These are phyloP conservation scores for Ustilago loliicola DNA, from an alignment of 1,284 basidiomycete species.

Conservation along the genomic window DNA sequence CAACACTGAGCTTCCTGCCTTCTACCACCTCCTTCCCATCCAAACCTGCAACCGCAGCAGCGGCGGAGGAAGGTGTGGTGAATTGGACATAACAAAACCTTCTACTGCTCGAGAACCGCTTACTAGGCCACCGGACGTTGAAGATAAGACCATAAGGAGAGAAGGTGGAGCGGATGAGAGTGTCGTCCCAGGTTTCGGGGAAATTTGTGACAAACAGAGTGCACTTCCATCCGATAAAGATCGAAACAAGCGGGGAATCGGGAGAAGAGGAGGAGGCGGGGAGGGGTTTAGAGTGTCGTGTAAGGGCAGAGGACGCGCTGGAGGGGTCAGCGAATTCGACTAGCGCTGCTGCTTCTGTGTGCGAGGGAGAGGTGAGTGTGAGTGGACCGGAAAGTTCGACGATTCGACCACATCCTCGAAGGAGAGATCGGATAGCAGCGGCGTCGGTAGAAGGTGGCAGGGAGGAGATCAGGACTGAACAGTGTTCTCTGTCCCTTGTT, in stretches of 20 bases:
- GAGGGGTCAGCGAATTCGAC: constrained; percentile 70
- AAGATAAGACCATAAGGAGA: constrained; percentile 88
- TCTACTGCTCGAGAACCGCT: constrained; percentile 89
- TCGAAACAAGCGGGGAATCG: constrained; percentile 74
- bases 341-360: constrained; percentile 64
- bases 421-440: constrained; percentile 79
- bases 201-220: constrained; percentile 98
- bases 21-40: constrained; percentile 79
- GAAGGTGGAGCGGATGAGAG: constrained; percentile 81
- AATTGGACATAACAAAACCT: constrained; percentile 96
- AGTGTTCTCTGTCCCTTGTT: constrained; percentile 88
- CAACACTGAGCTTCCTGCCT: constrained; percentile 80
- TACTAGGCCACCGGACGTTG: constrained; percentile 97
- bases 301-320: constrained; percentile 82
- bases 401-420: constrained; percentile 77
- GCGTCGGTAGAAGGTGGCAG: constrained; percentile 77
- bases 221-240: constrained; percentile 91
- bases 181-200: constrained; percentile 85
- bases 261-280: constrained; percentile 71
- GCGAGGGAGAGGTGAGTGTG: constrained; percentile 23
- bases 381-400: constrained; percentile 59
- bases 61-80: constrained; percentile 83
- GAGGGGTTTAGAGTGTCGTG: constrained; percentile 91
- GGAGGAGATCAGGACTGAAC: constrained; percentile 87
- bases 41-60: constrained; percentile 82